These are phyloP conservation scores for Spizellomyces punctatus DNA, from an alignment of 192 early-diverging fungal species.

Conservation along the genomic window DNA sequence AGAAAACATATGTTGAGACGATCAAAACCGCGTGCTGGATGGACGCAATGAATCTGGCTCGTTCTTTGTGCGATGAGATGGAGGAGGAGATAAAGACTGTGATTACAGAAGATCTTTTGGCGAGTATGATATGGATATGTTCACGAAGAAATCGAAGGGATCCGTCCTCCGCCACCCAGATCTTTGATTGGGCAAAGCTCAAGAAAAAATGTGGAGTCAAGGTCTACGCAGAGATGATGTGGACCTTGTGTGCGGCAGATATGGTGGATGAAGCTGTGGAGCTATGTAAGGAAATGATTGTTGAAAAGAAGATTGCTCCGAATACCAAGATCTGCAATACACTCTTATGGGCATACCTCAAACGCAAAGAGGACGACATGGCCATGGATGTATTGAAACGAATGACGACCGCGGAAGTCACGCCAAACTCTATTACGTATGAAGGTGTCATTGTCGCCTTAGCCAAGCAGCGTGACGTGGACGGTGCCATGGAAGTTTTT, in stretches of 20 bases:
- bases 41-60: no score
- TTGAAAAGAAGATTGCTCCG: background rate
- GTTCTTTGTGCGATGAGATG: no score
- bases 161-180: background rate
- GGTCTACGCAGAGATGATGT: background rate
- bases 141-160: no score
- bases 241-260: background rate
- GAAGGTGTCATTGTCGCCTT: slow-evolving; percentile 16
- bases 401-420: background rate
- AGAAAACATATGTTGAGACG: background rate
- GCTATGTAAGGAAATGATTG: background rate
- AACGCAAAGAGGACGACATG: background rate
- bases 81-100: no score
- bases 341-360: slow-evolving; percentile 10
- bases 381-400: background rate
- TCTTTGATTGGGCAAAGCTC: background rate
- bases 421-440: background rate
- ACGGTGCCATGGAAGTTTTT: slow-evolving; percentile 9
- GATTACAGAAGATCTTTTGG: no score
- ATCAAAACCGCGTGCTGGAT: background rate
- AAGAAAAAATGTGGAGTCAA: background rate
- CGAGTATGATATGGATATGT: no score
- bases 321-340: slow-evolving; percentile 5
- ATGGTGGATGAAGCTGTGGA: background rate
- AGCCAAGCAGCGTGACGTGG: background rate